Conservation (phyloP, 2,329 filamentous ascomycete genomes). For the Fusarium chaquense region DNA sequence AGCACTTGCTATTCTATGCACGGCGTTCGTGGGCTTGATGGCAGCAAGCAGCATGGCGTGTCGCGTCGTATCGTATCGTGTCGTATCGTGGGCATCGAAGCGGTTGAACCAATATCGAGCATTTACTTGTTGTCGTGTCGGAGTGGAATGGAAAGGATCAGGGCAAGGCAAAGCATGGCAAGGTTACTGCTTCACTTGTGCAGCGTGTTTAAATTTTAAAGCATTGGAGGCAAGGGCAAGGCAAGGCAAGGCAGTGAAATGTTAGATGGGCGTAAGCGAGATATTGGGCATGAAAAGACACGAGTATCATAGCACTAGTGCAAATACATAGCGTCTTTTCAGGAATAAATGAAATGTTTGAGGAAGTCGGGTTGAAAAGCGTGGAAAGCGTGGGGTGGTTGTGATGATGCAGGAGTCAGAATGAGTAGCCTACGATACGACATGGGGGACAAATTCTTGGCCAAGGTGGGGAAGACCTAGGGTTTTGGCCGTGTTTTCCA, state of each 20-base stretch:
- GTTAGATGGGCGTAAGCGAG: neutral
- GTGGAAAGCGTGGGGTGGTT: neutral
- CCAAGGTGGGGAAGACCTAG: constrained; percentile 26
- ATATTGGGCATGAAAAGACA: neutral
- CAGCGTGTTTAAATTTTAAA: neutral
- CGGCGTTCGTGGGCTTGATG: neutral
- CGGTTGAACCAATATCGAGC: neutral
- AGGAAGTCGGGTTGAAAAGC: neutral
- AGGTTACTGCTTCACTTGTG: neutral
- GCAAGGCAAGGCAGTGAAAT: neutral
- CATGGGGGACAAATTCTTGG: constrained; percentile 28
- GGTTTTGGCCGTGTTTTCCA: constrained; percentile 18
- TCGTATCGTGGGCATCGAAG: neutral
- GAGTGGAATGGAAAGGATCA: neutral
- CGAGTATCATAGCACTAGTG: constrained; percentile 23
- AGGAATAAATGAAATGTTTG: neutral
- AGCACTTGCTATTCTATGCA: constrained; percentile 17
- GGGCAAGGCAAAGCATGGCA: neutral
- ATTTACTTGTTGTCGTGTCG: neutral
- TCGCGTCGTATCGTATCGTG: neutral
- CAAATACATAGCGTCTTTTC: neutral
- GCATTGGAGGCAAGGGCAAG: neutral
- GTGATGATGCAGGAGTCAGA: constrained; percentile 42
- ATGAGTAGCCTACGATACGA: constrained; percentile 29
- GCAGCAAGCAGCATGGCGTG: neutral